These are phyloP conservation scores for Colletotrichum limetticola DNA, from an alignment of 2,329 filamentous ascomycete genomes.

Conservation along the genomic window DNA sequence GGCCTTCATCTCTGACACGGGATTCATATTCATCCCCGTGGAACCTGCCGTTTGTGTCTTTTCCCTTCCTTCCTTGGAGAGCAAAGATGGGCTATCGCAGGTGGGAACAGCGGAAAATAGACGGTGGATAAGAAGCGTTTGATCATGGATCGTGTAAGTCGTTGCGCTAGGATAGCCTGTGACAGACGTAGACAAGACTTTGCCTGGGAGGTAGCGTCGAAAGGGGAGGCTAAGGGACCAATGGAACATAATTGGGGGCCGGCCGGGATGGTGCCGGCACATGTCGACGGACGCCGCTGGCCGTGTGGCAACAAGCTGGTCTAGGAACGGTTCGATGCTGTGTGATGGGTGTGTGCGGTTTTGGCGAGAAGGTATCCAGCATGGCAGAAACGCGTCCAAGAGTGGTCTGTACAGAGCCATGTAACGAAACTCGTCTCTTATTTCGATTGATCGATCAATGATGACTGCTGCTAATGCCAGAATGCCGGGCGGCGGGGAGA, in stretches of 20 bases:
- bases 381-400: background rate
- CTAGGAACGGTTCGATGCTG: conserved; percentile 24
- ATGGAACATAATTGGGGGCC: background rate
- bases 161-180: conserved; percentile 6
- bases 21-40: background rate
- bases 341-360: background rate
- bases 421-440: background rate
- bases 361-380: background rate
- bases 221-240: conserved; percentile 8
- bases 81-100: background rate
- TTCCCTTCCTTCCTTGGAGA: background rate
- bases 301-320: conserved; percentile 19
- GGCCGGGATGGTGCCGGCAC: conserved; percentile 26
- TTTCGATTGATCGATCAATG: background rate
- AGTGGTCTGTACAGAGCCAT: background rate
- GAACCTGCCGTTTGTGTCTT: background rate
- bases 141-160: conserved; percentile 24
- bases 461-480: background rate
- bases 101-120: conserved; percentile 2
- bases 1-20: conserved; percentile 6
- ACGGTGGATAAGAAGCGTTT: conserved; percentile 17
- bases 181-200: conserved; percentile 18
- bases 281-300: background rate
- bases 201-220: conserved; percentile 9
- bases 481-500: background rate